A percentile compares a stretch with the other conserved stretches of the same genome.
These are phyloP conservation scores for Talinum fruticosum DNA, from an alignment of 148 eudicot genomes.

Conservation along the genomic window DNA sequence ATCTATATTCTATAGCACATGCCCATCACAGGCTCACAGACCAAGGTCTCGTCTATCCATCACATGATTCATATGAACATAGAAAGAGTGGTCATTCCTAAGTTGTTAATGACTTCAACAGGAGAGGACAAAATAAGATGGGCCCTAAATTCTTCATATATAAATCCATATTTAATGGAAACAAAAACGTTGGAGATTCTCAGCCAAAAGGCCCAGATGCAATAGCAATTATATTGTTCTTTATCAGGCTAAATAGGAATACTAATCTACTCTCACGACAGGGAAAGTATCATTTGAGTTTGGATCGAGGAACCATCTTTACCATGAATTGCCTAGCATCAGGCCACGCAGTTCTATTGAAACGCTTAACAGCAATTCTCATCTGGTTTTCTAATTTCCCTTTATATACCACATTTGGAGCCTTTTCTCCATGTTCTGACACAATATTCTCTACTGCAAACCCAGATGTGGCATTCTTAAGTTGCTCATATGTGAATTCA, in stretches of 20 bases:
- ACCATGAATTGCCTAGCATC: constrained; percentile 61
- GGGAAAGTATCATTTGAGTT: background rate
- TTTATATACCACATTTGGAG: constrained; percentile 69
- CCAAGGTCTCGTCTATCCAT: no score
- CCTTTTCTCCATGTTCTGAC: constrained; percentile 68
- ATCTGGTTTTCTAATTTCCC: constrained; percentile 65
- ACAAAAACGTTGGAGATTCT: no score
- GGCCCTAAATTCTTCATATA: no score
- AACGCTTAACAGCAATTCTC: constrained; percentile 65
- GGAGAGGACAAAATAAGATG: no score
- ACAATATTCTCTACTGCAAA: constrained; percentile 68
- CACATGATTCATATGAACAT: no score
- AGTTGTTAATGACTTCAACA: no score
- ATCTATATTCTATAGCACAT: no score
- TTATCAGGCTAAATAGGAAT: background rate
- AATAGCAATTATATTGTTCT: no score
- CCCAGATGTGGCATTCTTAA: constrained; percentile 61
- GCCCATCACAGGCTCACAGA: no score
- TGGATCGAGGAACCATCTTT: constrained; percentile 11
- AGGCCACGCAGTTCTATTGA: constrained; percentile 64
- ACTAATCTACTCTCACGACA: background rate
- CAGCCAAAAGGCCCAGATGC: no score
- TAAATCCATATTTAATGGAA: no score
- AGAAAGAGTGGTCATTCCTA: no score
- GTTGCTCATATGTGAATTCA: constrained; percentile 56